phyloP scores from a whole-genome alignment of 768 basidiomycete species.

The Favolaschia claudopus region DNA sequence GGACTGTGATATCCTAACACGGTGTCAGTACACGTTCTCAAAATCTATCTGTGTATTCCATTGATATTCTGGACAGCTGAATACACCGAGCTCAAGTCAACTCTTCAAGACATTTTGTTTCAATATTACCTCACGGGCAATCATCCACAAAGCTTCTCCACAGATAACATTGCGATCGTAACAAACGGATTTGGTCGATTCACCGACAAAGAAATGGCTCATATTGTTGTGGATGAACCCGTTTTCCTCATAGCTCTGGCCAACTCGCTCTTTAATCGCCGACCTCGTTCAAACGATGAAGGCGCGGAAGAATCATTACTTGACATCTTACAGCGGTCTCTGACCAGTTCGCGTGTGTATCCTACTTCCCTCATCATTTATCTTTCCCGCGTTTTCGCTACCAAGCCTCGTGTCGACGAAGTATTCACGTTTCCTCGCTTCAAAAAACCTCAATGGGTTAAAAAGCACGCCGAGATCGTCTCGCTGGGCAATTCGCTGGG shows the following conservation, averaged over 20 bases:
- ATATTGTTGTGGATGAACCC: constrained; percentile 11
- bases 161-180: neutral
- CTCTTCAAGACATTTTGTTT: neutral
- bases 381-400: neutral
- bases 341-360: neutral
- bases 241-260: neutral
- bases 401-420: neutral
- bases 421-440: neutral
- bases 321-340: neutral
- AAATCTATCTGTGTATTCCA: neutral
- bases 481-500: neutral
- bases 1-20: neutral
- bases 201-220: neutral
- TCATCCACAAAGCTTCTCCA: neutral
- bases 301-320: neutral
- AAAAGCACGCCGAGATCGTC: neutral
- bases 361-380: neutral
- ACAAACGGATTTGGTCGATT: neutral
- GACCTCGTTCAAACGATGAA: no score
- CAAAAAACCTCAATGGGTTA: neutral
- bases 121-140: neutral
- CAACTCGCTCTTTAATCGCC: neutral
- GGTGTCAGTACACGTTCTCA: neutral
- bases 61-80: no score
- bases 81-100: neutral